Evolutionary conservation across 2,329 filamentous ascomycete species (phyloP).

Genomic region (Ascocoryne sarcoides): DNA sequence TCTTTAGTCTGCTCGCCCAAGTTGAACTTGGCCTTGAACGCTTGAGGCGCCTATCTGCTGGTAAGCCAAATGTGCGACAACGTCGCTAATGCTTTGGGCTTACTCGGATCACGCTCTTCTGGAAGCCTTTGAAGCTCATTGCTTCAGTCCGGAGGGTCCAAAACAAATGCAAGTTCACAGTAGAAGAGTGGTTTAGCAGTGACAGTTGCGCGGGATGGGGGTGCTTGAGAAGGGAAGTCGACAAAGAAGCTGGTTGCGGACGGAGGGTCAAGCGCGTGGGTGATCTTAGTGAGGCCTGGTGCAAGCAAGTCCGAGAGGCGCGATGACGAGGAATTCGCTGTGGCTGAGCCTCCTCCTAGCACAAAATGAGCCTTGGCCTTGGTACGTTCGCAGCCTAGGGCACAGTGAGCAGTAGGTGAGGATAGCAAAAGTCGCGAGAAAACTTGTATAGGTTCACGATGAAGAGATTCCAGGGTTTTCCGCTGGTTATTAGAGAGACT

Average conservation of each 20-base stretch:
- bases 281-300: too few species aligned
- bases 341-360: background rate
- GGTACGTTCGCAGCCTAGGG: too few species aligned
- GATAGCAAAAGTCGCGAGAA: background rate
- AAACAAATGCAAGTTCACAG: conserved; percentile 3
- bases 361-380: too few species aligned
- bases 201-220: background rate
- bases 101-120: conserved; percentile 82
- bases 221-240: background rate
- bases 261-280: too few species aligned
- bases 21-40: conserved; percentile 86
- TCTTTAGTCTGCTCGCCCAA: conserved; percentile 94
- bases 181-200: background rate
- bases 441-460: background rate
- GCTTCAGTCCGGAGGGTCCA: conserved; percentile 13
- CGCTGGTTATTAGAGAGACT: too few species aligned
- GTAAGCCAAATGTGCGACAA: conserved; percentile 18
- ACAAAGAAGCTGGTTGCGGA: too few species aligned
- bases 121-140: conserved; percentile 94
- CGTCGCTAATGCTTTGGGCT: conserved; percentile 28
- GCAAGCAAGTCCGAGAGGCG: background rate
- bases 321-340: background rate
- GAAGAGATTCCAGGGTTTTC: background rate
- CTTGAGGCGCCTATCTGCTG: conserved; percentile 65
- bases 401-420: too few species aligned